Conservation (phyloP, 1,139 yeast species). For the Suhomyces bokatorum region DNA sequence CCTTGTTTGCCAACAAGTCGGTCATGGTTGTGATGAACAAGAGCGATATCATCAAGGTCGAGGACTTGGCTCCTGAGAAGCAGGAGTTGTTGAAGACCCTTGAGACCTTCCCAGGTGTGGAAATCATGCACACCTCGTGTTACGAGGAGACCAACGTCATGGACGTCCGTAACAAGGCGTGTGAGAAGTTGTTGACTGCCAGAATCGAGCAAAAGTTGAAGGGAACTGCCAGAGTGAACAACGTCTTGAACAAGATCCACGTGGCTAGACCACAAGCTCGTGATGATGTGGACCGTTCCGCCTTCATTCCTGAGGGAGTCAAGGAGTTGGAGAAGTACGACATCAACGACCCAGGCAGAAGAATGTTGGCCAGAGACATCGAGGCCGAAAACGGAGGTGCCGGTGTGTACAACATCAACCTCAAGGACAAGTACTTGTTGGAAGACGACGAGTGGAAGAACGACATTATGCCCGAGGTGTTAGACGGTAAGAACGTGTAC, state of each 20-base stretch:
- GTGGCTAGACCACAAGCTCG: constrained; percentile 88
- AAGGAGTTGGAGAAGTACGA: constrained; percentile 65
- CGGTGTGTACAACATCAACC: constrained; percentile 92
- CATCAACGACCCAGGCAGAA: constrained; percentile 77
- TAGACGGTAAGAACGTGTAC: constrained; percentile 95
- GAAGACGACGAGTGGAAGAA: constrained; percentile 98
- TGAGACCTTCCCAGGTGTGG: constrained; percentile 72
- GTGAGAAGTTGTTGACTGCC: constrained; percentile 92
- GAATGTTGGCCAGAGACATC: constrained; percentile 79
- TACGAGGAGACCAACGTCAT: constrained; percentile 92
- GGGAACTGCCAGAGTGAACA: constrained; percentile 85
- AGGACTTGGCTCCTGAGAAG: constrained; percentile 77
- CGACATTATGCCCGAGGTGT: constrained; percentile 93
- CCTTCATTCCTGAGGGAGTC: constrained; percentile 78
- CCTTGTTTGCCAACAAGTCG: constrained; percentile 93
- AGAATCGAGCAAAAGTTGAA: constrained; percentile 96
- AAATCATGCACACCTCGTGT: constrained; percentile 90
- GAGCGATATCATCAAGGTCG: constrained; percentile 83
- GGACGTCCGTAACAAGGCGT: constrained; percentile 95
- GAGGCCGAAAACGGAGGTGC: constrained; percentile 98
- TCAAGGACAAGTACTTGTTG: constrained; percentile 85
- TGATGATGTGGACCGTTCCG: constrained; percentile 79
- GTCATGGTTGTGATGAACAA: constrained; percentile 95
- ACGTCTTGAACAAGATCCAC: constrained; percentile 91
- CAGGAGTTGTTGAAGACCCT: constrained; percentile 70